Evolutionary conservation across 768 basidiomycete species (phyloP).

Genomic region (Amyloporia xantha): DNA sequence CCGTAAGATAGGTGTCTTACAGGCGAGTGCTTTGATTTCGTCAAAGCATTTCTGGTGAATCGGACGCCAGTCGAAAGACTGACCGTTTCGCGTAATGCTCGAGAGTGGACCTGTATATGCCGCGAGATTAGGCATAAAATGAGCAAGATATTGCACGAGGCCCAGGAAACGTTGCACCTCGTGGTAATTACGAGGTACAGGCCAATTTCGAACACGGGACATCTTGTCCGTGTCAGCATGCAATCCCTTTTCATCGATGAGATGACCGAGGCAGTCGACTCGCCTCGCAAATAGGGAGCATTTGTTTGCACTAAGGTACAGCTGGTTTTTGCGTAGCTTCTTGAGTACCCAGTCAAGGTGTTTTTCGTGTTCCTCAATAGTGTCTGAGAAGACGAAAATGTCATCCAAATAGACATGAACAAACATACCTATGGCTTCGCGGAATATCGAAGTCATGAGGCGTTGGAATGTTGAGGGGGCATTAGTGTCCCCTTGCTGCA

Average conservation of each 20-base stretch:
- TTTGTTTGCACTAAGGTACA: slow-evolving; percentile 30
- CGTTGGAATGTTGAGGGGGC: slow-evolving; percentile 39
- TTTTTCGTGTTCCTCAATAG: slow-evolving; percentile 31
- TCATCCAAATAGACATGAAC: slow-evolving; percentile 41
- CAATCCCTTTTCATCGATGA: slow-evolving; percentile 33
- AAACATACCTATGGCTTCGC: slow-evolving; percentile 30
- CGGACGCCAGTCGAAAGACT: background rate
- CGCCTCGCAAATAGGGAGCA: slow-evolving; percentile 24
- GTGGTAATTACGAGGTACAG: background rate
- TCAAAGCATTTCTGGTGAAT: too few relatives aligned
- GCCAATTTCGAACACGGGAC: background rate
- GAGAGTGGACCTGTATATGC: background rate
- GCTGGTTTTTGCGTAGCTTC: slow-evolving; percentile 17
- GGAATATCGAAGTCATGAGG: slow-evolving; percentile 36
- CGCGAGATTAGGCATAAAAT: background rate
- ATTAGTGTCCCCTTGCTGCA: slow-evolving; percentile 43
- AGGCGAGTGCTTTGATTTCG: background rate
- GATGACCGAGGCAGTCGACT: slow-evolving; percentile 34
- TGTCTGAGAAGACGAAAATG: slow-evolving; percentile 33
- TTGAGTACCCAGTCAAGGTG: slow-evolving; percentile 29
- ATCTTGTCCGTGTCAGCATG: slow-evolving; percentile 33
- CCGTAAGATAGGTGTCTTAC: background rate
- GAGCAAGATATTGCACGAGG: background rate
- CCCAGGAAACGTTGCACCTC: background rate
- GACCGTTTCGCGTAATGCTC: background rate